Evolutionary conservation across 2,329 filamentous ascomycete species (phyloP), one percentile per base, ranked within the genome.

Genomic region (Calonectria honghensis): DNA sequence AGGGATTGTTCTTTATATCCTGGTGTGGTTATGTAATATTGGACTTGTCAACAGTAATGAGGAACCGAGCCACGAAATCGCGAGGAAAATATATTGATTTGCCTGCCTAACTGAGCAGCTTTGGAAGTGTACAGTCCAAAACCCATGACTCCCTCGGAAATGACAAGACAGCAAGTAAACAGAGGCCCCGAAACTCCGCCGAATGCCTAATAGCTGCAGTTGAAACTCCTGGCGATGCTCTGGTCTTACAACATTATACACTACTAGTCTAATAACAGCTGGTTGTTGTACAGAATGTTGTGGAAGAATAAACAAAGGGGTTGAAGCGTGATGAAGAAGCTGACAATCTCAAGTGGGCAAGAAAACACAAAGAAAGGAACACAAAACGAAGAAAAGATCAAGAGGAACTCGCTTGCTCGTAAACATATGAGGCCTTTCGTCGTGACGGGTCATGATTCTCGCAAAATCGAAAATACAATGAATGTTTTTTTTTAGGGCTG

Each of bases 1-100:
- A 32, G 57, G 74, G 35, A 70, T 51, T 70, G 66, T 70, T 70
- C 73, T 72, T 61, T 63, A 63, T 63, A 63, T 63, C 35, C 57
- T 41, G 14, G 67, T 67, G 71, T 70, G 35, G 64, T 74, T 75
- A 66, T 73, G 71, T 72, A 75, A 78, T 76, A 77, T 81, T 70
- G 67, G 71, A 75, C 73, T 73, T 77, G 74, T 68, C 75, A 81
- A 57, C 45, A 73, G 71, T 77, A 74, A 81, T 73, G 77, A 80
- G 54, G 50, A 78, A 76, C 37, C 29, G 70, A 70, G 65, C 24
- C 29, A 68, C 29, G 73, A 72, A 39, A 45, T 35, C 48, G 61
- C 35, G 16, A n/a, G 39, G 45, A 48, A 35, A 52, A 35, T 61
- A 16, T 48, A 35, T 68, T 52, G 52, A 52, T 35, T 63, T 48